Evolutionary conservation across 1,139 yeast species (phyloP), one percentile per base, ranked within the genome.

Genomic region (Geotrichum klebahnii): DNA sequence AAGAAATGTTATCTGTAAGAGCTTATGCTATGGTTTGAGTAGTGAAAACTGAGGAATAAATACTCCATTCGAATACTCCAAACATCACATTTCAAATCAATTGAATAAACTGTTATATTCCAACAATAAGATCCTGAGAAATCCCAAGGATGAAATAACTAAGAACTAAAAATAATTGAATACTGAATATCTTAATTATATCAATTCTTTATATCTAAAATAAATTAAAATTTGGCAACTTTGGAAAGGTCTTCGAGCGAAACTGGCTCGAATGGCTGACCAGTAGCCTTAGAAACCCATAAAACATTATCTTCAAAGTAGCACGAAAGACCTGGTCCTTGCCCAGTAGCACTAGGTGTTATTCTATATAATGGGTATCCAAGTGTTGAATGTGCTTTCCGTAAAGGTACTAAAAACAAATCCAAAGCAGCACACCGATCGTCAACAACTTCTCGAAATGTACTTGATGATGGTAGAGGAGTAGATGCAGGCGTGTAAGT

Each of bases 231-330:
- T 5, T 23, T 14, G 5, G 23, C 33, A 24, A 38, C 6, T 3
- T 35, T 37, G 12, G 39, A 52, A n/a, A 65, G 71, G 1, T 61
- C 61, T 2, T 60, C 63, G 2, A 63, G 37, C 1, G 59, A 54
- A 5, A 60, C 56, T 2, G 67, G 67, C 35, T 56, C 59, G 46
- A 51, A 62, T 5, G 32, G 33, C 16, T 45, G 47, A 12, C 50
- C 49, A 9, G 52, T 57, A 3, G 48, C 45, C 22, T 49, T 40
- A 14, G 61, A 59, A 2, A 71, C 57, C 72, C 77, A 78, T 29
- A 78, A 55, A 0, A 77, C 75, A 53, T 78, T 80, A 41, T 74
- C 74, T 35, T 69, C 69, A 23, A 79, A 64, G 47, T 68, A 75
- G 34, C 70, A 65, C 12, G 57, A 29, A 0, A 73, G 74, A 5